Conservation (phyloP, 352 stramenopile genomes). For the Globisporangium camurandrum region DNA sequence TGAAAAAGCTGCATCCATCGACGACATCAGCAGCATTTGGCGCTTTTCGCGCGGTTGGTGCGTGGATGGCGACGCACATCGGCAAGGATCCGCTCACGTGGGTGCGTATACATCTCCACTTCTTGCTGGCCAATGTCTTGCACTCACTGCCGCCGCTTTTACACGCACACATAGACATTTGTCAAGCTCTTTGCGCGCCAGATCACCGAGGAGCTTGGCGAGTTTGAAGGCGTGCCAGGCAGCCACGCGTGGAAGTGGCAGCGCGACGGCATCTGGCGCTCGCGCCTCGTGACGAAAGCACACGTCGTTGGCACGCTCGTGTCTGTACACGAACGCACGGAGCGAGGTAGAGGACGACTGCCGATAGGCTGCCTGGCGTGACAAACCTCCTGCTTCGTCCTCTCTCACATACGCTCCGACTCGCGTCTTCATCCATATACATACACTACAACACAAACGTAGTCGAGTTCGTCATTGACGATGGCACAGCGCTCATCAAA, state of each 20-base stretch:
- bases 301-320: constrained; percentile 56
- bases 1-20: too few relatives aligned
- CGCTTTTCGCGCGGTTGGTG: too few relatives aligned
- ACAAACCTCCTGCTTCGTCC: too few relatives aligned
- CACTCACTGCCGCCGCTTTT: background rate
- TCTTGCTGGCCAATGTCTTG: background rate
- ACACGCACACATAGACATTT: constrained; percentile 29
- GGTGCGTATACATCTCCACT: constrained; percentile 16
- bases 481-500: constrained; percentile 58
- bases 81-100: constrained; percentile 46
- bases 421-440: background rate
- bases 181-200: constrained; percentile 55
- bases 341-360: constrained; percentile 60
- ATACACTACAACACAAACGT: too few relatives aligned
- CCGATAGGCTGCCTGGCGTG: too few relatives aligned
- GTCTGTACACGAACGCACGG: constrained; percentile 39
- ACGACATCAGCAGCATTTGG: too few relatives aligned
- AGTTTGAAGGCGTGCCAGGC: constrained; percentile 39
- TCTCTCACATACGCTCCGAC: background rate
- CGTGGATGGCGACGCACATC: too few relatives aligned
- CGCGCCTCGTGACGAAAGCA: constrained; percentile 55
- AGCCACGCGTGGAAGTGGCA: constrained; percentile 52
- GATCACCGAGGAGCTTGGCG: constrained; percentile 24
- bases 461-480: constrained; percentile 73
- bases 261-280: constrained; percentile 10